These are phyloP conservation scores for Colletotrichum godetiae DNA, from an alignment of 2,329 filamentous ascomycete species.

Conservation along the genomic window DNA sequence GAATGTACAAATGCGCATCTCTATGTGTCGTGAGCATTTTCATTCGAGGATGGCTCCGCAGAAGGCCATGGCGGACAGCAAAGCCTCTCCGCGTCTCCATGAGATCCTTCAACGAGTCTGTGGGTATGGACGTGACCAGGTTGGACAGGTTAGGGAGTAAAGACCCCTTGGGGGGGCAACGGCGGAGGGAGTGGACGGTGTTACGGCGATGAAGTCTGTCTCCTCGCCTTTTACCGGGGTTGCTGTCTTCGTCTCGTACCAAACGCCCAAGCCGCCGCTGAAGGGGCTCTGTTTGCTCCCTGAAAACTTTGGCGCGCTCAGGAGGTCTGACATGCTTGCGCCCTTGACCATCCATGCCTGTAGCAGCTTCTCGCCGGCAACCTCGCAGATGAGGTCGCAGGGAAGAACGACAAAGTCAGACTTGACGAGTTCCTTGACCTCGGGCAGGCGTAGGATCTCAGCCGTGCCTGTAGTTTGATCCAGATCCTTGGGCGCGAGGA, in stretches of 20 bases:
- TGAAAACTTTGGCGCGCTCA: slow-evolving; percentile 59
- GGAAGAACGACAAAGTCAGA: slow-evolving; percentile 91
- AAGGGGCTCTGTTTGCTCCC: slow-evolving; percentile 54
- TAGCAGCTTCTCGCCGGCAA: slow-evolving; percentile 83
- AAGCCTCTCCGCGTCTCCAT: slow-evolving; percentile 80
- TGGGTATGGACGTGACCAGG: slow-evolving; percentile 87
- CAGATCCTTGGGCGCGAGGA: slow-evolving; percentile 81
- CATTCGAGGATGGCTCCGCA: slow-evolving; percentile 79
- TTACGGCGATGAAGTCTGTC: slow-evolving; percentile 89
- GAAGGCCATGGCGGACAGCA: slow-evolving; percentile 79
- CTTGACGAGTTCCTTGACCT: slow-evolving; percentile 82
- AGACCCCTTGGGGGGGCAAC: slow-evolving; percentile 62
- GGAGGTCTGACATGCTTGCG: slow-evolving; percentile 72
- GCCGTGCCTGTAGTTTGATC: slow-evolving; percentile 90
- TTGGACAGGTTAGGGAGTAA: slow-evolving; percentile 78
- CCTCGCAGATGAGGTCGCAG: slow-evolving; percentile 92
- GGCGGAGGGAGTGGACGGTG: slow-evolving; percentile 70
- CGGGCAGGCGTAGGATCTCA: slow-evolving; percentile 85
- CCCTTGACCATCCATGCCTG: slow-evolving; percentile 94
- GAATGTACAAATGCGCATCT: slow-evolving; percentile 94
- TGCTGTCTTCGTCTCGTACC: slow-evolving; percentile 86
- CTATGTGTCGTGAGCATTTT: slow-evolving; percentile 86
- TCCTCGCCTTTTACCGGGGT: slow-evolving; percentile 88
- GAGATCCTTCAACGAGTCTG: slow-evolving; percentile 87
- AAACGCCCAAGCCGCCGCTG: slow-evolving; percentile 87